These are phyloP conservation scores for Nicotiana rustica DNA, from an alignment of 305 asterid genomes.

Conservation along the genomic window DNA sequence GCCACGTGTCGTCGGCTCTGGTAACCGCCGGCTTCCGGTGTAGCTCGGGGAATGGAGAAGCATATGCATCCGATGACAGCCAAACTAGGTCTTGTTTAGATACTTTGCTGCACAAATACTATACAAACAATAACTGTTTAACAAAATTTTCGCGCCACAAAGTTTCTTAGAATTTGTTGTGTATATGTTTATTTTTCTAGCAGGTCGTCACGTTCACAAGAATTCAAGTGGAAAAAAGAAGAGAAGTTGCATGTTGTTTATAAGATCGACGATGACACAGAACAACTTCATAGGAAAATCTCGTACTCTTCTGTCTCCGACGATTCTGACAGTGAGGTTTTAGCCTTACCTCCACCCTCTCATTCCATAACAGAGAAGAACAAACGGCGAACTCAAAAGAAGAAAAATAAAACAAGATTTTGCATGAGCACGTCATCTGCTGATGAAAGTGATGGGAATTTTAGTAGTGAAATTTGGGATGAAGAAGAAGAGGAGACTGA, in stretches of 20 bases:
- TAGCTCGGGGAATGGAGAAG: neutral
- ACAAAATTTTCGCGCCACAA: neutral
- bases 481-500: constrained; percentile 54
- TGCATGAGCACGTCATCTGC: constrained; percentile 57
- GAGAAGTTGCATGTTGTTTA: constrained; percentile 63
- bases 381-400: constrained; percentile 47
- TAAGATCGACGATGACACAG: constrained; percentile 30
- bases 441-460: constrained; percentile 54
- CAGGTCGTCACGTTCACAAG: constrained; percentile 21
- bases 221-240: constrained; percentile 66
- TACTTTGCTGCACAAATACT: no score
- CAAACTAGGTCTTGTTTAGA: constrained; percentile 26
- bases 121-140: neutral
- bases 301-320: constrained; percentile 39
- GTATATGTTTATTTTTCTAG: neutral
- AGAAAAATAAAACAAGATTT: constrained; percentile 37
- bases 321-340: constrained; percentile 10
- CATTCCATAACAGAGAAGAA: constrained; percentile 38
- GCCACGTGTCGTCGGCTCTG: constrained; percentile 43
- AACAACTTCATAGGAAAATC: constrained; percentile 49
- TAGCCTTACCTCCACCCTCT: constrained; percentile 40
- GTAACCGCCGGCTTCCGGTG: constrained; percentile 36
- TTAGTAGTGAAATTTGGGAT: constrained; percentile 50
- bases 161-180: neutral
- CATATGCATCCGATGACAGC: neutral